A percentile compares a stretch with the other conserved stretches of the same genome.
Conservation (phyloP, 352 stramenopile species). For the Pythium aphanidermatum region DNA sequence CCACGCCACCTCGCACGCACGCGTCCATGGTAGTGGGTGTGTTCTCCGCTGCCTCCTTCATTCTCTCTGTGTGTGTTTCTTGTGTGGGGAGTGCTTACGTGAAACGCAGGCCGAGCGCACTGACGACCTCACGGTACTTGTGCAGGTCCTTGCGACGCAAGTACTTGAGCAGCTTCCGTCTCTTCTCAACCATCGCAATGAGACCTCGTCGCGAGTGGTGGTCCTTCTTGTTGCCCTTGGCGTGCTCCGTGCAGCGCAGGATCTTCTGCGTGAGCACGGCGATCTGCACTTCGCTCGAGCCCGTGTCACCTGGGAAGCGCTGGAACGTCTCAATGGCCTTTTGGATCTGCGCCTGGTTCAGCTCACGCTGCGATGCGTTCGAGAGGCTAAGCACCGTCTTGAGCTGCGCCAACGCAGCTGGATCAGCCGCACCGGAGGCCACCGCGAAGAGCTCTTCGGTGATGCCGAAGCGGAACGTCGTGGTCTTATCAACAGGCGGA, state of each 20-base stretch:
- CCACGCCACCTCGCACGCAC: background rate
- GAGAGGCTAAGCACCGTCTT: constrained; percentile 64
- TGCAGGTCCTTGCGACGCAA: constrained; percentile 72
- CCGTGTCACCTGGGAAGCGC: constrained; percentile 80
- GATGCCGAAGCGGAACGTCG: constrained; percentile 64
- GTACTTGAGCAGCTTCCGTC: constrained; percentile 84
- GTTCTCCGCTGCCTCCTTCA: background rate
- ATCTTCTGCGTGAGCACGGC: constrained; percentile 86
- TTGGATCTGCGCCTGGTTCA: constrained; percentile 79
- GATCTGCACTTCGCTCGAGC: constrained; percentile 82
- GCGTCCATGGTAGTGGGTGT: background rate
- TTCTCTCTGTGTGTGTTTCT: background rate
- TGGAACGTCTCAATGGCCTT: constrained; percentile 82
- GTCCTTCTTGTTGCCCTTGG: constrained; percentile 80
- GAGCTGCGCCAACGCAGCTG: constrained; percentile 36
- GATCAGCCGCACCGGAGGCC: constrained; percentile 28
- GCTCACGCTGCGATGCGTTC: constrained; percentile 77
- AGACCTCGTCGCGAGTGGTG: constrained; percentile 81
- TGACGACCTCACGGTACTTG: constrained; percentile 76
- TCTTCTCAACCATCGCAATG: constrained; percentile 82
- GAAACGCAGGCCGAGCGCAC: constrained; percentile 71
- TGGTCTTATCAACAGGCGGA: constrained; percentile 39
- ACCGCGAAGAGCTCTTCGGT: constrained; percentile 35
- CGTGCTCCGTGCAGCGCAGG: constrained; percentile 65
- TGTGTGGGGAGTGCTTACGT: constrained; percentile 28